phyloP scores from a whole-genome alignment of 2,329 filamentous ascomycete species.

The Macrophomina tecta region DNA sequence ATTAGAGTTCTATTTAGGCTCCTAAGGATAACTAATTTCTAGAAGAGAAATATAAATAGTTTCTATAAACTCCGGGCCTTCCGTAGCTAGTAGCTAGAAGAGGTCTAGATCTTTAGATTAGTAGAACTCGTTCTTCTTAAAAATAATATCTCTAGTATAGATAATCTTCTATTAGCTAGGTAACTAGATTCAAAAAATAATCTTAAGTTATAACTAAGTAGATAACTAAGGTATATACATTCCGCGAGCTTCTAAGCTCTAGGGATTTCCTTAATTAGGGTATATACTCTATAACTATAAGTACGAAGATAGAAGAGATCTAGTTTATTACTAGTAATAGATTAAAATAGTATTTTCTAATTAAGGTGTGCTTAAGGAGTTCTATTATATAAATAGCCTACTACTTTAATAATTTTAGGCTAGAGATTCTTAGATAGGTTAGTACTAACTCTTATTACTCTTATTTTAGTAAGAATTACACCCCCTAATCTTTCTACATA shows the following conservation, averaged over 20 bases:
- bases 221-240: neutral
- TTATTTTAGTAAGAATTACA: neutral
- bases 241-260: neutral
- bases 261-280: neutral
- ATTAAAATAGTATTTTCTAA: slow-evolving; percentile 12
- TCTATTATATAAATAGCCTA: neutral
- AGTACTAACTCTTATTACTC: neutral
- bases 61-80: neutral
- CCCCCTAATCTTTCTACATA: neutral
- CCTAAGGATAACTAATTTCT: neutral
- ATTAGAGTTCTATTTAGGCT: neutral
- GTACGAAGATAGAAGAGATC: neutral
- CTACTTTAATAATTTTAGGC: neutral
- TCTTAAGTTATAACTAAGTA: slow-evolving; percentile 4
- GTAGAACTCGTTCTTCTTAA: slow-evolving; percentile 16
- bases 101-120: neutral
- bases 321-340: slow-evolving; percentile 1
- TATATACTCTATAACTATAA: slow-evolving; percentile 3
- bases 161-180: neutral
- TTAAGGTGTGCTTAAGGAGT: neutral
- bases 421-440: neutral
- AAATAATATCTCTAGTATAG: slow-evolving; percentile 2
- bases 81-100: neutral
- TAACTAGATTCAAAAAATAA: slow-evolving; percentile 11
- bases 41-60: neutral